Percentiles rank a stretch among this genome's conserved stretches.
These are phyloP conservation scores for Colletotrichum agaves DNA, from an alignment of 2,329 filamentous ascomycete species.

Conservation along the genomic window DNA sequence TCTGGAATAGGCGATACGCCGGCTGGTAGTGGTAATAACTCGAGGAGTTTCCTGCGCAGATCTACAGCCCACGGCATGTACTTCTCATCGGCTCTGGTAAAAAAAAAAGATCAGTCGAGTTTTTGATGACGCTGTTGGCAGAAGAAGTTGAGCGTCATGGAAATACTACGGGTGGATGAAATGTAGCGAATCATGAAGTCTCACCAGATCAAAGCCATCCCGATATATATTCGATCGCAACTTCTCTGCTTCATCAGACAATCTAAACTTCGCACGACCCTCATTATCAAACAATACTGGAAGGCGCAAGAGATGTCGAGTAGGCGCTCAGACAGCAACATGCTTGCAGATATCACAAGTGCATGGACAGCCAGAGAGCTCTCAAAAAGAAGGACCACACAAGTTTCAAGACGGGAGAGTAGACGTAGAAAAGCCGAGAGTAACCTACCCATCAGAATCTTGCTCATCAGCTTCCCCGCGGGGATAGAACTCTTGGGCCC, in stretches of 20 bases:
- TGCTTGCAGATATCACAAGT: too few relatives aligned
- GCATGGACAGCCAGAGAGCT: too few relatives aligned
- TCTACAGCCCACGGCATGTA: constrained; percentile 81
- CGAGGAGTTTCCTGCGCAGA: constrained; percentile 73
- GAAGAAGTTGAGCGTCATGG: too few relatives aligned
- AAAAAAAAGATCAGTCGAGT: not conserved
- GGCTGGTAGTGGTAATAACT: constrained; percentile 75
- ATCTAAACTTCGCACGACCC: too few relatives aligned
- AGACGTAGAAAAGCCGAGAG: not conserved
- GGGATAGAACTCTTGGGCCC: constrained; percentile 79
- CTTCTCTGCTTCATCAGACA: too few relatives aligned
- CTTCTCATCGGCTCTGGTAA: constrained; percentile 77
- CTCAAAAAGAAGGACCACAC: too few relatives aligned
- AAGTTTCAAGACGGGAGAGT: not conserved
- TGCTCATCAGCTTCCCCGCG: constrained; percentile 92
- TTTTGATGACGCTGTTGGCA: too few relatives aligned
- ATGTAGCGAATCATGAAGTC: not conserved
- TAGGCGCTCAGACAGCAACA: not conserved
- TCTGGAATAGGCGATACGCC: constrained; percentile 77
- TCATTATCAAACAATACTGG: too few relatives aligned
- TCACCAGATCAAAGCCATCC: too few relatives aligned
- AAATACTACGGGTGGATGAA: too few relatives aligned
- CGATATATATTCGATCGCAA: too few relatives aligned
- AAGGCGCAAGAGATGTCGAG: not conserved
- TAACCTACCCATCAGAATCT: constrained; percentile 84